A percentile compares a stretch with the other conserved stretches of the same genome.
These are phyloP conservation scores for bread wheat (Triticum aestivum) DNA, from an alignment of 176 grass and related monocot species.

Conservation along the genomic window DNA sequence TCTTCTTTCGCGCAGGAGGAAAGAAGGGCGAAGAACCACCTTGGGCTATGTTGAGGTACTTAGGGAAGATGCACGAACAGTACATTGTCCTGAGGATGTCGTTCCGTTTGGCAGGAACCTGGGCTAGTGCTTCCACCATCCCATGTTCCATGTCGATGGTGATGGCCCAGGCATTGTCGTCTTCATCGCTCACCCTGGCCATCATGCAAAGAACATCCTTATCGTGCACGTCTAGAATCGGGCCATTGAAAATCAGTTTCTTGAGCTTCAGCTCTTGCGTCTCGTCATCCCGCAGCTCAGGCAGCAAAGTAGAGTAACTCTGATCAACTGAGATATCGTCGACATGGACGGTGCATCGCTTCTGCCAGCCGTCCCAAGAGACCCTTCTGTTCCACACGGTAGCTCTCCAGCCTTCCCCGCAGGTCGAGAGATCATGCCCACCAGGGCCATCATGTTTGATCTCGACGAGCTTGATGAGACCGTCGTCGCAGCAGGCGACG, in stretches of 20 bases:
- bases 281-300: neutral
- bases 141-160: neutral
- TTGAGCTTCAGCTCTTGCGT: neutral
- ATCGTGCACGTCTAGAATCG: neutral
- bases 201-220: neutral
- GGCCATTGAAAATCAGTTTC: neutral
- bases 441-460: no score
- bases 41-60: neutral
- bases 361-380: neutral
- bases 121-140: neutral
- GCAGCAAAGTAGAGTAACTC: neutral
- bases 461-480: no score
- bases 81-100: neutral
- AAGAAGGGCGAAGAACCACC: neutral
- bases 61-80: neutral
- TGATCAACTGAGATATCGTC: neutral
- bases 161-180: neutral
- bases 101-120: neutral
- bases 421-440: no score
- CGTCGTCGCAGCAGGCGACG: no score
- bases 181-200: neutral
- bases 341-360: neutral
- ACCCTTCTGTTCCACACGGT: no score
- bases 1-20: neutral
- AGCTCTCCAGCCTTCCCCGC: neutral